Evolutionary conservation across 140 eudicot species (phyloP).

Genomic region (Oenanthe javanica): DNA sequence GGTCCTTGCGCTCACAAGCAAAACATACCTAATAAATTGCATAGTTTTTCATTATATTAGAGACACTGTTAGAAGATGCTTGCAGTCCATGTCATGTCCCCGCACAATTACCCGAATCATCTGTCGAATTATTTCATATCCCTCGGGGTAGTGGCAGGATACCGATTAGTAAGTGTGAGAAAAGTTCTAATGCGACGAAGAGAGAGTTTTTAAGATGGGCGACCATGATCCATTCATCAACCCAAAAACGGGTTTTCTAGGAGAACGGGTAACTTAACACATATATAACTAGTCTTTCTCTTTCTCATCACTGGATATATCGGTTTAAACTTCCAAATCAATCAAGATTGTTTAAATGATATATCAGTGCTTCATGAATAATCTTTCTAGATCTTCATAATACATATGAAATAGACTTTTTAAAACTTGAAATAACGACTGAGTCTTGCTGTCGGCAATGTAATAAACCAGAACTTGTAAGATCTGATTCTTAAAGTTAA

Average conservation of each 20-base stretch:
- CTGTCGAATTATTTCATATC: background rate
- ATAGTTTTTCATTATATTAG: background rate
- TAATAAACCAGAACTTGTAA: background rate
- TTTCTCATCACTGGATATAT: background rate
- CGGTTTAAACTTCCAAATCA: background rate
- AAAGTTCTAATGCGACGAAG: too few relatives aligned
- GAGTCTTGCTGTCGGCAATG: background rate
- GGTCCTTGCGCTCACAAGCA: background rate
- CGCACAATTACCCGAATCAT: background rate
- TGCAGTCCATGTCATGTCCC: background rate
- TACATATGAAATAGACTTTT: background rate
- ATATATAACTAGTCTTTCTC: background rate
- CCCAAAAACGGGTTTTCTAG: too few relatives aligned
- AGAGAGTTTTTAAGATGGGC: too few relatives aligned
- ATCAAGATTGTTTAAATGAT: background rate
- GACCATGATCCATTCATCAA: too few relatives aligned
- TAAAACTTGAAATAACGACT: too few relatives aligned
- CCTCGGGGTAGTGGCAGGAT: background rate
- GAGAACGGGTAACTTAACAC: too few relatives aligned
- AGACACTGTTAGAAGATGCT: background rate
- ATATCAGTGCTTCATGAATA: background rate
- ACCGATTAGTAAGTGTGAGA: background rate
- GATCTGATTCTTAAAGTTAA: too few relatives aligned
- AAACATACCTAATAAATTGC: background rate
- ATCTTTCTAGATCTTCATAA: too few relatives aligned